Evolutionary conservation across 2,329 filamentous ascomycete genomes (phyloP), one percentile per base, ranked within the genome.

Genomic region (Thelonectria rubi): DNA sequence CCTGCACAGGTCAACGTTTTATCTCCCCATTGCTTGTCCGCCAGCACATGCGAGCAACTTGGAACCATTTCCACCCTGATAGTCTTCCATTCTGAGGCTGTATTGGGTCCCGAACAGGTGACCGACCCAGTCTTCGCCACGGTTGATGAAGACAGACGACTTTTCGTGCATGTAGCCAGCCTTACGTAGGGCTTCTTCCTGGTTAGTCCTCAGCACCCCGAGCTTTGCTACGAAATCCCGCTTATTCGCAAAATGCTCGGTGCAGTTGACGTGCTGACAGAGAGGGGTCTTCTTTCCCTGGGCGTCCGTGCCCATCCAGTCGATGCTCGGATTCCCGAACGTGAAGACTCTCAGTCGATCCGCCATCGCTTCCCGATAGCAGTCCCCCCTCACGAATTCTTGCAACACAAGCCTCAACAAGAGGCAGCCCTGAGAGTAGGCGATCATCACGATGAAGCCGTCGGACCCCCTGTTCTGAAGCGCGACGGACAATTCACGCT

Each of bases 241-340:
- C 42, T 45, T 18, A 18, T 45, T 45, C 17, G 42, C 42, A 45
- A 45, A 45, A 45, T 45, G 42, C 42, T 45, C 42, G 18, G 42
- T 45, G 21, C 17, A 20, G 42, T 45, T n/a, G n/a, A 45, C 42
- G 42, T 45, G 21, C 21, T 45, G 18, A 18, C 42, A 20, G 17
- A 45, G 21, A 45, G 42, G 42, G 11, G 18, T n/a, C 21, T 45
- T 18, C 18, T 6, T 45, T 18, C 42, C 42, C n/a, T n/a, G n/a
- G n/a, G n/a, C n/a, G 21, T 45, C 42, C 21, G 18, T 45, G 2
- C 18, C 42, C 42, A 20, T 45, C 42, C 42, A 45, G 42, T 45
- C 42, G 5, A 45, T 45, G 21, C 42, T 45, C 21, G 42, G 42
- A 18, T 45, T 45, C 42, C 42, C 42, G 21, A 45, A 45, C 17